Evolutionary conservation across 1,139 yeast genomes (phyloP).

Genomic region (Scheffersomyces titani): DNA sequence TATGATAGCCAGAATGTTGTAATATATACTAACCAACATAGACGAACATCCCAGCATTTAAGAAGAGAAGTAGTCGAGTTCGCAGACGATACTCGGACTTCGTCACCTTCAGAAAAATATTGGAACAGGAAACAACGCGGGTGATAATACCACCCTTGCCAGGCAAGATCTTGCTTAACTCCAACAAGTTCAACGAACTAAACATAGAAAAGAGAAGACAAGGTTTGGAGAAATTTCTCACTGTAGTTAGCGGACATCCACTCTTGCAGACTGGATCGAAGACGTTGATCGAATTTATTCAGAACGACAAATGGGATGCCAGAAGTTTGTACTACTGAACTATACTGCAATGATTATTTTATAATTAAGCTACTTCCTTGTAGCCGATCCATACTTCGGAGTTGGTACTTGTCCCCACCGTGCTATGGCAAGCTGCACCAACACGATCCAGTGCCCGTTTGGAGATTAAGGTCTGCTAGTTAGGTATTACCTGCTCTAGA

Average conservation of each 20-base stretch:
- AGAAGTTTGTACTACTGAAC: conserved; percentile 22
- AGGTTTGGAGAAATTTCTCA: conserved; percentile 80
- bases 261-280: conserved; percentile 87
- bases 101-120: conserved; percentile 71
- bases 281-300: conserved; percentile 80
- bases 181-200: conserved; percentile 76
- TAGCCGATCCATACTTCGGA: not conserved
- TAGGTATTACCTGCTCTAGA: not conserved
- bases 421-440: not conserved
- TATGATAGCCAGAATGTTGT: not conserved
- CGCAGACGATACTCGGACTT: conserved; percentile 91
- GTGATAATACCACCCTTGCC: conserved; percentile 89
- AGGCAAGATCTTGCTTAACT: conserved; percentile 71
- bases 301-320: conserved; percentile 82
- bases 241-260: conserved; percentile 90
- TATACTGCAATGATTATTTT: not conserved
- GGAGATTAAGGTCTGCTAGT: not conserved
- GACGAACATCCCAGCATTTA: conserved; percentile 86
- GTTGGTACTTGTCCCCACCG: not conserved
- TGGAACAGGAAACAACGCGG: conserved; percentile 73
- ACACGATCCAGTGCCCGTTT: not conserved
- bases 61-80: conserved; percentile 63
- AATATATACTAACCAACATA: conserved; percentile 15
- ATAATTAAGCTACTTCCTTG: not conserved
- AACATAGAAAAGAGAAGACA: conserved; percentile 81